Evolutionary conservation across 164 flowering plant genomes (phyloP).

Genomic region (Vitis labrusca): DNA sequence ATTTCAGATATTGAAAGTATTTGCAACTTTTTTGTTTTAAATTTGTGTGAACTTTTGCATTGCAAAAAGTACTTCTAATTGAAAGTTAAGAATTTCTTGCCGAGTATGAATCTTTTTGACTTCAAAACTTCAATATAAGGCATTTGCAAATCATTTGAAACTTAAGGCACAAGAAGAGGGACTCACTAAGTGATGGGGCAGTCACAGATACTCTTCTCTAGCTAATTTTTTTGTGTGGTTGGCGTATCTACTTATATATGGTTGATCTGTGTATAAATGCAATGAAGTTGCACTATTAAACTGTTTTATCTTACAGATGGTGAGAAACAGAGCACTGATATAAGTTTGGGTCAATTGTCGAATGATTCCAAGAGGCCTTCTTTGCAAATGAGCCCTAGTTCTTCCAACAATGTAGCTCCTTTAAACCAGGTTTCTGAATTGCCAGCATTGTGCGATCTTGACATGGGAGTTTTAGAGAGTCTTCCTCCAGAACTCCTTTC

Average conservation of each 20-base stretch:
- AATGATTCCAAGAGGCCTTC: conserved; percentile 20
- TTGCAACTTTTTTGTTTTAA: too few species aligned
- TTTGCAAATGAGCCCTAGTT: conserved; percentile 17
- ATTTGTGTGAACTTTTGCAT: too few species aligned
- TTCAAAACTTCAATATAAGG: too few species aligned
- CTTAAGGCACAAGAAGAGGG: neutral
- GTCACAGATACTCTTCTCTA: neutral
- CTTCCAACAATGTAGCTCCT: conserved; percentile 24
- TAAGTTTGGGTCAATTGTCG: conserved; percentile 12
- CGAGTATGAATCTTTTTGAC: too few species aligned
- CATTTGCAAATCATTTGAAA: too few species aligned
- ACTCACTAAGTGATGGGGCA: neutral
- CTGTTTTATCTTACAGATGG: conserved; percentile 17
- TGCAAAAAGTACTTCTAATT: too few species aligned
- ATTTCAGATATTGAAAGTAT: too few species aligned
- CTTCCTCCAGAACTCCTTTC: conserved; percentile 80
- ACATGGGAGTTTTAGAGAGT: conserved; percentile 65
- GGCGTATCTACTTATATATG: neutral
- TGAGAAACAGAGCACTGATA: conserved; percentile 19
- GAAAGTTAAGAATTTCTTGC: too few species aligned
- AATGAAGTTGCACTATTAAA: conserved; percentile 2
- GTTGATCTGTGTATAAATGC: neutral
- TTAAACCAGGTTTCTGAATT: conserved; percentile 25
- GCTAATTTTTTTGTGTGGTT: too few species aligned
- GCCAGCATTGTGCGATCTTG: conserved; percentile 70